Base-by-base conservation (phyloP, 805 yeast species). In the Brettanomyces bruxellensis region DNA sequence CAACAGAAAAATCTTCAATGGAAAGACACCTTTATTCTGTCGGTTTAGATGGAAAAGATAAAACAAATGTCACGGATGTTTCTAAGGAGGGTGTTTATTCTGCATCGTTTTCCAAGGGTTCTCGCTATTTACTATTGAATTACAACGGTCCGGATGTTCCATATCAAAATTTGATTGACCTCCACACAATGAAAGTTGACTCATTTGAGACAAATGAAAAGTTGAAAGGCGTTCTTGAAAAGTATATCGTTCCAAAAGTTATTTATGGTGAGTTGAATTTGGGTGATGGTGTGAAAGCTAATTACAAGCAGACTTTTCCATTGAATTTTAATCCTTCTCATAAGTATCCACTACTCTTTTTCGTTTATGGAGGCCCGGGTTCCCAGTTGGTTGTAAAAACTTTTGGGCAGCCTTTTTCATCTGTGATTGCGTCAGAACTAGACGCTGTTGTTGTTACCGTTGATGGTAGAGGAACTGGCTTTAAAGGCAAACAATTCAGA, bases 401-500 rank as follows among this genome's bases (percentile, higher is more conserved):
- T 12, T 88, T 79, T 57, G 59, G 75, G 0, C 66, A 84, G 32
- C 66, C 72, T 5, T 90, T 88, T 64, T 84, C 90, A 50, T 76
- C 84, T 28, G 81, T 86, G 9, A 76, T 85, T 38, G 83, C 96
- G 0, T 77, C 96, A 1, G 82, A 81, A 54, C 70, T 86, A 51
- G 74, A 83, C 56, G 87, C 95, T 2, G 76, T 93, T 43, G 96
- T 93, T 7, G 95, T 93, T 1, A 86, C 95, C 1, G 95, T 93
- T 3, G 99, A 93, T 65, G 98, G 98, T 0, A 77, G 99, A 55
- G 99, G 99, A 30, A 93, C 99, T 1, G 98, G 97, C 0, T 86
- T 72, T 64, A 86, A 81, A 66, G 96, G 96, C 12, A 76, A 82
- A 44, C 61, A 75, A 44, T 93, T 82, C 69, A 78, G 96, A 60